Evolutionary conservation across 768 basidiomycete species (phyloP).

Genomic region (Lepiota brunneoincarnata): DNA sequence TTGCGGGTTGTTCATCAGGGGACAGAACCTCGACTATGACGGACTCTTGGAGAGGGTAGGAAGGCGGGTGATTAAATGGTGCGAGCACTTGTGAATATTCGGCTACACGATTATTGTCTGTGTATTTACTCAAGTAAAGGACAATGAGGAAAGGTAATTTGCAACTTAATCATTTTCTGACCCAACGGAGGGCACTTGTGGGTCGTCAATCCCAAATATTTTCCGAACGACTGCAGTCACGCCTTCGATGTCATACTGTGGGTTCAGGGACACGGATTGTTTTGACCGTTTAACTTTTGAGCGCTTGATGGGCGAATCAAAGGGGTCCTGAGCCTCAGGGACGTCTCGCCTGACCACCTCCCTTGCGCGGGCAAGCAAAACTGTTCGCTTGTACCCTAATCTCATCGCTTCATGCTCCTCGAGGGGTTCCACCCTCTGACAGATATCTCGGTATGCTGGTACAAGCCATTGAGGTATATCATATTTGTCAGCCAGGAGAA

Average conservation of each 20-base stretch:
- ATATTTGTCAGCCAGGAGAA: slow-evolving; percentile 35
- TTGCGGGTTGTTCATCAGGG: slow-evolving; percentile 49
- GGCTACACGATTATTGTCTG: background rate
- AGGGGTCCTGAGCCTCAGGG: too few species aligned
- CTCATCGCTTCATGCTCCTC: slow-evolving; percentile 25
- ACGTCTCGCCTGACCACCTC: background rate
- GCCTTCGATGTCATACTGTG: too few species aligned
- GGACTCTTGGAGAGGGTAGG: slow-evolving; percentile 44
- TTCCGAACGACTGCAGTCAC: too few species aligned
- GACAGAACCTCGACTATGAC: slow-evolving; percentile 50
- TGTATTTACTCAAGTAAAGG: too few species aligned
- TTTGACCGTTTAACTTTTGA: too few species aligned
- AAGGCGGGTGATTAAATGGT: slow-evolving; percentile 40
- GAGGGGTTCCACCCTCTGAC: slow-evolving; percentile 31
- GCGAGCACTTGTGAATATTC: slow-evolving; percentile 22
- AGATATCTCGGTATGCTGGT: slow-evolving; percentile 35
- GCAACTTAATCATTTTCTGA: too few species aligned
- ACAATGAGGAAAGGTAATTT: too few species aligned
- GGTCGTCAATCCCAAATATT: too few species aligned
- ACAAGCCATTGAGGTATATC: slow-evolving; percentile 36
- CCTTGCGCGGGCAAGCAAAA: background rate
- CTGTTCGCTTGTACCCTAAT: slow-evolving; percentile 16
- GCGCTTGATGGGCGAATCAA: too few species aligned
- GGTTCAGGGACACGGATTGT: too few species aligned
- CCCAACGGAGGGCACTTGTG: too few species aligned